These are phyloP conservation scores for Pisolithus albus DNA, from an alignment of 768 basidiomycete species.

Conservation along the genomic window DNA sequence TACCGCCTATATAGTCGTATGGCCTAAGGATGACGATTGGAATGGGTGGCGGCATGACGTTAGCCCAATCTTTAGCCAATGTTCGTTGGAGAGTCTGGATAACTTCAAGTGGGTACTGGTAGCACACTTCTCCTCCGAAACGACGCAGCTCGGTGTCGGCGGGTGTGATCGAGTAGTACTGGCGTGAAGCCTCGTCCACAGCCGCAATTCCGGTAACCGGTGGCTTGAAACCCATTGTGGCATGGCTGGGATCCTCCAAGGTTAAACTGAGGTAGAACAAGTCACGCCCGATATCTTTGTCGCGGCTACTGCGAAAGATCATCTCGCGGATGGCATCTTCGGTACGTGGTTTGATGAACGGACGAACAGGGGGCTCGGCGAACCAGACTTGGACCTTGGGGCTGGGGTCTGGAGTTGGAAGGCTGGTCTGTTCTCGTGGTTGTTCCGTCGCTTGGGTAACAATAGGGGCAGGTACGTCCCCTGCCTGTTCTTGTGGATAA, in stretches of 20 bases:
- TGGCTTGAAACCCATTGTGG: not conserved
- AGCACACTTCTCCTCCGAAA: not conserved
- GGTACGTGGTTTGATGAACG: not conserved
- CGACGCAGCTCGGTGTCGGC: not conserved
- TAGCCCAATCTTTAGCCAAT: constrained; percentile 5
- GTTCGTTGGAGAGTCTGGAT: constrained; percentile 9
- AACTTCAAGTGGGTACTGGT: constrained; percentile 5
- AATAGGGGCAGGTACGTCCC: no score
- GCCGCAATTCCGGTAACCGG: constrained; percentile 2
- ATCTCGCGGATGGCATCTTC: not conserved
- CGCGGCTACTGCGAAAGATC: constrained; percentile 1
- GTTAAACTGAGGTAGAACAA: no score
- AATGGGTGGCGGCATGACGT: constrained; percentile 14
- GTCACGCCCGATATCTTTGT: not conserved
- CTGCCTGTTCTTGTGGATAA: not conserved
- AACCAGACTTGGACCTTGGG: not conserved
- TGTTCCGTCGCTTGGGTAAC: no score
- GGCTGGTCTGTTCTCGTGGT: not conserved
- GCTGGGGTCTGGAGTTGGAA: not conserved
- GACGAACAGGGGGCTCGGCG: not conserved
- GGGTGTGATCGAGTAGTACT: constrained; percentile 6
- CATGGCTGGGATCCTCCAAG: not conserved
- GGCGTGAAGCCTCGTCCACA: constrained; percentile 1
- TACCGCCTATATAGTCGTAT: constrained; percentile 10
- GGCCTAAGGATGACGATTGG: constrained; percentile 15